Evolutionary conservation across 495 filamentous ascomycete species (phyloP).

Genomic region (Neurospora sp.): DNA sequence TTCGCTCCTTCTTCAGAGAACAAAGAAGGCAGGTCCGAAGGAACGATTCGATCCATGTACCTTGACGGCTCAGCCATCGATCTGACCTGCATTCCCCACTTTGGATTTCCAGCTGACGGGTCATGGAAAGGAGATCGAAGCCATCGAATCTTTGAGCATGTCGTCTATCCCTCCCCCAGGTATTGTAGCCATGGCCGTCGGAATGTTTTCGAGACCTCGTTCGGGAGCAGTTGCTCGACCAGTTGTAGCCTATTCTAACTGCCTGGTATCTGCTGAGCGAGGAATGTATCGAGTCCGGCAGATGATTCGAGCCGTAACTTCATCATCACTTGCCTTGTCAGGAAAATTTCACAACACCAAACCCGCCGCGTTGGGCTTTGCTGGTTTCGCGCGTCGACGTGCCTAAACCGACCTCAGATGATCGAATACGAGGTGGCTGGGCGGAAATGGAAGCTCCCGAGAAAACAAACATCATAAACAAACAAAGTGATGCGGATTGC

Average conservation of each 20-base stretch:
- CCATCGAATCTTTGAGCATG: neutral
- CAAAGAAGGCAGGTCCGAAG: neutral
- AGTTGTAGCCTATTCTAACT: neutral
- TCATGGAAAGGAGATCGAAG: neutral
- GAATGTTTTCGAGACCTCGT: neutral
- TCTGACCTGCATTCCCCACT: neutral
- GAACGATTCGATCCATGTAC: neutral
- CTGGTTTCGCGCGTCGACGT: neutral
- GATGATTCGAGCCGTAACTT: neutral
- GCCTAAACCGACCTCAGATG: neutral
- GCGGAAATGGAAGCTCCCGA: neutral
- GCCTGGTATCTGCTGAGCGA: neutral
- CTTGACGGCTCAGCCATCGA: neutral
- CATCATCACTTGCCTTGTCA: neutral
- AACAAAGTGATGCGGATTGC: neutral
- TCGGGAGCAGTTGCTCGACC: neutral
- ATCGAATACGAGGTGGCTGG: neutral
- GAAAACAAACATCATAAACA: neutral
- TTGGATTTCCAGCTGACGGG: neutral
- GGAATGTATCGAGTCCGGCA: neutral
- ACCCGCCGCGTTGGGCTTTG: neutral
- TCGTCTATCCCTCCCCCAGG: neutral
- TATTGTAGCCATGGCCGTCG: neutral
- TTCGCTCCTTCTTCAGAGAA: neutral
- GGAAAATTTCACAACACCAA: neutral